Percentiles rank a stretch among this genome's conserved stretches.
These are phyloP conservation scores for Bolboschoenus planiculmis DNA, from an alignment of 176 grass and related monocot genomes.

Conservation along the genomic window DNA sequence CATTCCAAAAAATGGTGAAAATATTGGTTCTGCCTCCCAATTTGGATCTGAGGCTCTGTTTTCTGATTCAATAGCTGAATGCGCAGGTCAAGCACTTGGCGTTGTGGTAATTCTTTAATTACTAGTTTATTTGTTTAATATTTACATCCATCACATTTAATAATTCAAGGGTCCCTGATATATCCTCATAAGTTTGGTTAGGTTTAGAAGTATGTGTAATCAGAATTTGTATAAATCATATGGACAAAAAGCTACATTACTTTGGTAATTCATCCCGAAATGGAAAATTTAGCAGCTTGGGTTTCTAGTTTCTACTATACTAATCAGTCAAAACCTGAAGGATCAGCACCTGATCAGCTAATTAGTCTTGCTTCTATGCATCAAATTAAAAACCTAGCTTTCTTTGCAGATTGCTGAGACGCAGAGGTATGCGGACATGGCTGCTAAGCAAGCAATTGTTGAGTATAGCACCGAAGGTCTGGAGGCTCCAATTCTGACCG, in stretches of 20 bases:
- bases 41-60: constrained; percentile 20
- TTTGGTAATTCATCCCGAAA: background rate
- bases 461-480: constrained; percentile 26
- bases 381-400: background rate
- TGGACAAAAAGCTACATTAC: background rate
- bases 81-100: constrained; percentile 25
- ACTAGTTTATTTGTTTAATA: background rate
- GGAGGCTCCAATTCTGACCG: constrained; percentile 27
- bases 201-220: background rate
- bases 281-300: background rate
- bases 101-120: constrained; percentile 24
- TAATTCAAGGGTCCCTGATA: background rate
- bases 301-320: background rate
- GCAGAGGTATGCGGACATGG: constrained; percentile 35
- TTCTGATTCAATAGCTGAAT: constrained; percentile 18
- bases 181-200: background rate
- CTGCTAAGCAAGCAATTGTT: constrained; percentile 36
- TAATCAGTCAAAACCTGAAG: background rate
- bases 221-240: background rate
- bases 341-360: background rate
- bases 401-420: constrained; percentile 26
- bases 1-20: constrained; percentile 29
- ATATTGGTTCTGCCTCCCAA: background rate
- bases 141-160: background rate
- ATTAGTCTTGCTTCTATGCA: background rate